These are phyloP conservation scores for Eutrema yunnanense DNA, from an alignment of 345 rosid genomes.

Conservation along the genomic window DNA sequence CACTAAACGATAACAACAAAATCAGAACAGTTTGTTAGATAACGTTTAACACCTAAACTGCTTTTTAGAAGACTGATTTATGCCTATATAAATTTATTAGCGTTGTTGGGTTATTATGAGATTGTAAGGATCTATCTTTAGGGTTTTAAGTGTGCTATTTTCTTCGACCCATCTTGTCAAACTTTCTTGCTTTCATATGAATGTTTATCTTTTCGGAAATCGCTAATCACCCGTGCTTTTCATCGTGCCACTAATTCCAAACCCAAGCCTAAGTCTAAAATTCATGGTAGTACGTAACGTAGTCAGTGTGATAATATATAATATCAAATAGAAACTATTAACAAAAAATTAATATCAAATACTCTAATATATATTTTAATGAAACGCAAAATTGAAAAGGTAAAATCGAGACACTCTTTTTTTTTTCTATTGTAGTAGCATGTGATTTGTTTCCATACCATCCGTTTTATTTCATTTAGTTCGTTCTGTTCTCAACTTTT, in stretches of 20 bases:
- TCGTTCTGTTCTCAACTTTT: background rate
- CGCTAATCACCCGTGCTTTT: slow-evolving; percentile 14
- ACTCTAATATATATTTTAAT: background rate
- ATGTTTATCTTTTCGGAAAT: background rate
- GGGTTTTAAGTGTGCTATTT: background rate
- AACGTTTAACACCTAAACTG: background rate
- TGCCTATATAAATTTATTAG: background rate
- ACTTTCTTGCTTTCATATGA: slow-evolving; percentile 9
- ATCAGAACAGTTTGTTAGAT: background rate
- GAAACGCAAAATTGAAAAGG: background rate
- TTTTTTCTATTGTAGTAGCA: slow-evolving; percentile 9
- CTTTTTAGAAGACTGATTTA: background rate
- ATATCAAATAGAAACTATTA: background rate
- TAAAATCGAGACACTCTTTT: slow-evolving; percentile 16
- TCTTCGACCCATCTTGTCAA: slow-evolving; percentile 22
- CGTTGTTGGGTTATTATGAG: background rate
- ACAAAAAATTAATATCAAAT: background rate
- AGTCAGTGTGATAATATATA: background rate
- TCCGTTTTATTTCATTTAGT: slow-evolving; percentile 4
- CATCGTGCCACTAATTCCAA: slow-evolving; percentile 7
- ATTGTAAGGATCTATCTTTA: background rate
- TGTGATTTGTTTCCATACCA: slow-evolving; percentile 9
- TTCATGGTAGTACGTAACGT: background rate
- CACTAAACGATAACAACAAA: background rate
- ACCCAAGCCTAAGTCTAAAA: slow-evolving; percentile 14